Conservation (phyloP, 192 early-diverging fungal species). For the Gaertneriomyces sp. region DNA sequence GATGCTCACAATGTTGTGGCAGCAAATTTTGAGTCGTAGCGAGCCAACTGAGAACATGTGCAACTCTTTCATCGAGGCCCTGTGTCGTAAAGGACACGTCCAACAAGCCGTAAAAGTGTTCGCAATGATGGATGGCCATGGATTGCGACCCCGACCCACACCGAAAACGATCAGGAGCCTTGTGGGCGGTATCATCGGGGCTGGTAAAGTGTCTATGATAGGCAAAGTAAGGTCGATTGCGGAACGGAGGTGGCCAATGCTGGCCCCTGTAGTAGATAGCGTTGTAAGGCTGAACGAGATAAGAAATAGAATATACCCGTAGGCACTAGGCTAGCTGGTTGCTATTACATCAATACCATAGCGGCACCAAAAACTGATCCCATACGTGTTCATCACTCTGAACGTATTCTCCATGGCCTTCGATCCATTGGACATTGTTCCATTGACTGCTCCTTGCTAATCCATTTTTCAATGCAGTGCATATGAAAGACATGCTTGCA, state of each 20-base stretch:
- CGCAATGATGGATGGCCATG: background rate
- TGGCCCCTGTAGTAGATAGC: background rate
- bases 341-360: no score
- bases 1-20: no score
- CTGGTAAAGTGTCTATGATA: conserved; percentile 1
- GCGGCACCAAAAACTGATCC: no score
- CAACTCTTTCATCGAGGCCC: conserved; percentile 29
- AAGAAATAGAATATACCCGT: no score
- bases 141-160: conserved; percentile 12
- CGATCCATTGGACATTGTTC: conserved; percentile 89
- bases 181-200: background rate
- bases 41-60: conserved; percentile 31
- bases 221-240: conserved; percentile 5
- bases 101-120: conserved; percentile 15
- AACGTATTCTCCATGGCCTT: conserved; percentile 54
- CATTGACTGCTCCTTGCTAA: conserved; percentile 59
- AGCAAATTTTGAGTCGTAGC: no score
- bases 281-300: background rate
- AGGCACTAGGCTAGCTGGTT: no score
- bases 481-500: conserved; percentile 92
- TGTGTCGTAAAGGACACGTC: conserved; percentile 6
- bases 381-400: conserved; percentile 1
- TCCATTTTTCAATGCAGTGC: conserved; percentile 70
- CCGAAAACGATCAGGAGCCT: conserved; percentile 18
- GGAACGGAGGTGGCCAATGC: conserved; percentile 9